phyloP scores from a whole-genome alignment of 768 basidiomycete genomes.

The Baorangia bicolor region DNA sequence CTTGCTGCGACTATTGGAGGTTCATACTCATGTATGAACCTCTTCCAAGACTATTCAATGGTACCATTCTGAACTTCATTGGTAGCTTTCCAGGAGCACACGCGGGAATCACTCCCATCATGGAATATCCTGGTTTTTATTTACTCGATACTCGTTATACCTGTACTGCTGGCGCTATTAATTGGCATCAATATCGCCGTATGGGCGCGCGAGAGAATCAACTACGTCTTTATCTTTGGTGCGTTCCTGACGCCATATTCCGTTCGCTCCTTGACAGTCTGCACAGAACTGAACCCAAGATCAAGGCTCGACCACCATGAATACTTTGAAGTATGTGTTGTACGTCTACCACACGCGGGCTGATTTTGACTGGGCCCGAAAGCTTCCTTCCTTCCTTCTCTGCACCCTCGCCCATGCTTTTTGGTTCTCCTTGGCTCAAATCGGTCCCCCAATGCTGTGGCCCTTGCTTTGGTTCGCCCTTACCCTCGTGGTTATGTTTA shows the following conservation, averaged over 20 bases:
- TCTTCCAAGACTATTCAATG: not conserved
- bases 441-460: conserved; percentile 74
- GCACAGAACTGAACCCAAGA: conserved; percentile 63
- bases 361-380: not conserved
- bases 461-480: conserved; percentile 80
- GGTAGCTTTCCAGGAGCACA: conserved; percentile 54
- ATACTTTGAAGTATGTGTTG: conserved; percentile 57
- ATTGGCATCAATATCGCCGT: conserved; percentile 80
- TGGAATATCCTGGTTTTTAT: conserved; percentile 76
- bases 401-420: conserved; percentile 73
- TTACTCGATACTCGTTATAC: conserved; percentile 73
- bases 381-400: conserved; percentile 78
- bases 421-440: conserved; percentile 73
- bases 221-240: conserved; percentile 91
- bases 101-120: conserved; percentile 53
- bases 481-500: conserved; percentile 54
- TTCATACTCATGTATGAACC: conserved; percentile 49
- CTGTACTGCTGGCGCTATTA: conserved; percentile 70
- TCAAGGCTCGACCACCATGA: conserved; percentile 76
- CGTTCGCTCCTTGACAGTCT: not conserved
- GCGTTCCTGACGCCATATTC: conserved; percentile 13
- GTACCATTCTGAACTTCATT: not conserved
- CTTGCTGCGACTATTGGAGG: conserved; percentile 68
- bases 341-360: conserved; percentile 2
- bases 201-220: conserved; percentile 78